Evolutionary conservation across 352 stramenopile species (phyloP).

Genomic region (Globisporangium sylvaticum): DNA sequence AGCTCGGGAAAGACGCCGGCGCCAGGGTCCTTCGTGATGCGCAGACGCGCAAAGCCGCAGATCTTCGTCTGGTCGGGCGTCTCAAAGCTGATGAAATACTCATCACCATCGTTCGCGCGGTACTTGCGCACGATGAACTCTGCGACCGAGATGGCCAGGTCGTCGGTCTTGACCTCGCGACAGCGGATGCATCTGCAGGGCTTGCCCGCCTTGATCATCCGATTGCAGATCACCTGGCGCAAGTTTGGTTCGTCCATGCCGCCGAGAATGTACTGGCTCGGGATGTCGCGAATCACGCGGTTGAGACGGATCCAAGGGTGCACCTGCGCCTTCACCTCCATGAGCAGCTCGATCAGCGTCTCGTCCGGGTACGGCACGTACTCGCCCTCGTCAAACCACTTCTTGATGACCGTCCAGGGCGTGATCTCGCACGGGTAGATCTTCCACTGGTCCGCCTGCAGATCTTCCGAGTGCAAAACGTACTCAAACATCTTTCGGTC

Average conservation of each 20-base stretch:
- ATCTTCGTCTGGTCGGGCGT: conserved; percentile 87
- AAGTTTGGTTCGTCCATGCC: conserved; percentile 91
- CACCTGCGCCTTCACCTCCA: conserved; percentile 87
- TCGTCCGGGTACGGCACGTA: conserved; percentile 90
- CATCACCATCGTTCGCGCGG: conserved; percentile 77
- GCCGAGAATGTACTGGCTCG: conserved; percentile 91
- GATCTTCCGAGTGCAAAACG: conserved; percentile 78
- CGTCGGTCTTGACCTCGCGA: conserved; percentile 88
- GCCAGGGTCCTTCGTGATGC: conserved; percentile 64
- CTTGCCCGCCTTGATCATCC: conserved; percentile 71
- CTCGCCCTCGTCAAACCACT: conserved; percentile 85
- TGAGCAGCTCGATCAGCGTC: conserved; percentile 86
- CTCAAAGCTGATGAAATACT: conserved; percentile 93
- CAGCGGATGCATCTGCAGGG: conserved; percentile 89
- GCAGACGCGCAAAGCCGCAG: conserved; percentile 88
- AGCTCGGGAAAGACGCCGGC: conserved; percentile 74
- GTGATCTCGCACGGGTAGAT: conserved; percentile 94
- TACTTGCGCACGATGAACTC: conserved; percentile 81
- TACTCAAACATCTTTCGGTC: conserved; percentile 91
- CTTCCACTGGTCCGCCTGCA: conserved; percentile 95
- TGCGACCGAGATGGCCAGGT: conserved; percentile 64
- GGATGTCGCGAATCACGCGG: conserved; percentile 92
- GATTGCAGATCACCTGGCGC: conserved; percentile 84
- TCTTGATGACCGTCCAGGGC: conserved; percentile 89
- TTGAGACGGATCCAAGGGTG: conserved; percentile 94